Evolutionary conservation across 306 rosid species (phyloP).

Genomic region (Pterocarpus macrocarpus): DNA sequence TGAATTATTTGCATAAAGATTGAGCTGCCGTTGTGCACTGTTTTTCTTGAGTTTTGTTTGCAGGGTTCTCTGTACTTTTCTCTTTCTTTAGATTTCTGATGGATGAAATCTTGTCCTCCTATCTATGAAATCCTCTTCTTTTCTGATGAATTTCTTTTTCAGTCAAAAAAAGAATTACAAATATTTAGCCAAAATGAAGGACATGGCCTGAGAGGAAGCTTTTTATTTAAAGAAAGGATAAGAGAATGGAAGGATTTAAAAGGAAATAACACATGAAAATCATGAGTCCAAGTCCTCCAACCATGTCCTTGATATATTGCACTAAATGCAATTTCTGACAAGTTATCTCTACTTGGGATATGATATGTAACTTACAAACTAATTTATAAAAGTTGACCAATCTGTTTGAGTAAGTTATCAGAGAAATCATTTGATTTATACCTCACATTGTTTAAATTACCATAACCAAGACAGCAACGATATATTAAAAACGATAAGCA

Average conservation of each 20-base stretch:
- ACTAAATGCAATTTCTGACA: slow-evolving; percentile 13
- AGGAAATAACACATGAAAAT: neutral
- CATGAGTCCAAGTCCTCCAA: neutral
- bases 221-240: neutral
- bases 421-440: slow-evolving; percentile 3
- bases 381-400: neutral
- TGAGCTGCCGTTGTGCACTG: neutral
- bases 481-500: slow-evolving; percentile 5
- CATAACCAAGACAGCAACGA: slow-evolving; percentile 24
- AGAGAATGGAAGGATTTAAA: neutral
- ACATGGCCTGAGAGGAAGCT: neutral
- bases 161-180: neutral
- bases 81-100: neutral
- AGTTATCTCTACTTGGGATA: neutral
- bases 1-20: neutral
- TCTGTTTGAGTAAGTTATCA: neutral
- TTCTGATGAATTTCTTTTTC: neutral
- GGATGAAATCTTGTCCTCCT: no score
- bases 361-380: neutral
- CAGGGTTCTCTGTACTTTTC: neutral
- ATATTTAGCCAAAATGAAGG: neutral
- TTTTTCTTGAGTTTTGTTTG: neutral
- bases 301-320: slow-evolving; percentile 1
- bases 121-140: neutral
- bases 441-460: neutral